phyloP scores from a whole-genome alignment of 495 filamentous ascomycete genomes.

The Hamigera avellanea region DNA sequence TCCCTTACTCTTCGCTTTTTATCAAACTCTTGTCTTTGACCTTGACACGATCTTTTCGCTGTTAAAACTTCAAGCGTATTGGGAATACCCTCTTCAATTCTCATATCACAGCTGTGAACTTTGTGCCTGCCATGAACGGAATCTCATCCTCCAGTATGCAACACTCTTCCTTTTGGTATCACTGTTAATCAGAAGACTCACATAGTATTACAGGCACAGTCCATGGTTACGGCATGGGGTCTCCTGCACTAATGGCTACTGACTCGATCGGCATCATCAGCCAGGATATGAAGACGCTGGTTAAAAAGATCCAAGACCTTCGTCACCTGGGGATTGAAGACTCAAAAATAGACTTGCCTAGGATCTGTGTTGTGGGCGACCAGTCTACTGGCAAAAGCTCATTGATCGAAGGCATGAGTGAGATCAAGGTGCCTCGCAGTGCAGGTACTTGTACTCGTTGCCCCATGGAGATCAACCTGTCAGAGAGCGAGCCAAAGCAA shows the following conservation, averaged over 20 bases:
- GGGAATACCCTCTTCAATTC: no score
- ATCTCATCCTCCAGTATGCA: no score
- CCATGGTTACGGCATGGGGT: no score
- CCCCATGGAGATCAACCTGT: conserved; percentile 66
- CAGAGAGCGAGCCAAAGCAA: conserved; percentile 30
- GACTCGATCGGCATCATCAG: conserved; percentile 20
- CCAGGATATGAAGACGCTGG: conserved; percentile 28
- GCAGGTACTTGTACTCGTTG: conserved; percentile 65
- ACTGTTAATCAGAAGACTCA: no score
- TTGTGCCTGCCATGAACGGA: no score
- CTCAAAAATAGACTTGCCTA: conserved; percentile 52
- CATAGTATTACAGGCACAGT: no score
- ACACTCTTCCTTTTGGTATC: no score
- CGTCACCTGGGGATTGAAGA: conserved; percentile 38
- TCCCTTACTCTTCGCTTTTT: no score
- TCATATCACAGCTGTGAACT: no score
- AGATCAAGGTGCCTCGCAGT: conserved; percentile 61
- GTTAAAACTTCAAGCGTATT: no score
- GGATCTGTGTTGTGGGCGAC: conserved; percentile 70
- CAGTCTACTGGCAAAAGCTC: conserved; percentile 74
- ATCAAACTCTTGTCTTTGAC: no score
- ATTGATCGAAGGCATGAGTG: conserved; percentile 67
- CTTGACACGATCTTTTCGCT: no score
- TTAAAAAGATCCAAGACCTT: conserved; percentile 35
- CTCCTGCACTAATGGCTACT: neutral